These are phyloP conservation scores for Cyberlindnera americana DNA, from an alignment of 805 yeast genomes.

Conservation along the genomic window DNA sequence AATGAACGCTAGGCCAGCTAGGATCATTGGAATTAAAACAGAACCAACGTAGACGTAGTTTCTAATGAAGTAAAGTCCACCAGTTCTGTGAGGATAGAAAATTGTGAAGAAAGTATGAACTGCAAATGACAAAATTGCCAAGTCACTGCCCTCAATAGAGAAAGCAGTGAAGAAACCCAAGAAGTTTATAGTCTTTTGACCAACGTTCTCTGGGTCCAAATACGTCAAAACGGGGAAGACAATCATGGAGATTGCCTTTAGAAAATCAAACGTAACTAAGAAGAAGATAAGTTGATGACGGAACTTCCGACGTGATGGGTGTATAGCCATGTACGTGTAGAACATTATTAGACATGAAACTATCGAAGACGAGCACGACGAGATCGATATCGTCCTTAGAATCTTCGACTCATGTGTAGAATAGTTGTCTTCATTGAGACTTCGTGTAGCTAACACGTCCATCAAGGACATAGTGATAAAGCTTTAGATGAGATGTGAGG, in stretches of 20 bases:
- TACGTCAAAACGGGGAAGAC: constrained; percentile 64
- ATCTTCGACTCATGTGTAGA: constrained; percentile 3
- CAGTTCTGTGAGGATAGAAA: constrained; percentile 58
- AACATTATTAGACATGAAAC: constrained; percentile 55
- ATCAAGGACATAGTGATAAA: neutral
- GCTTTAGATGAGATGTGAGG: no score
- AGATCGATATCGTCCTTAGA: constrained; percentile 38
- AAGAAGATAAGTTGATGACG: constrained; percentile 68
- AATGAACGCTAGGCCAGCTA: constrained; percentile 74
- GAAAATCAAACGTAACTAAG: constrained; percentile 66
- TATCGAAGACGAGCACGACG: constrained; percentile 48
- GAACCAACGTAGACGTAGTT: constrained; percentile 55
- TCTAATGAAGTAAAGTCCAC: constrained; percentile 66
- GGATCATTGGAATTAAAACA: constrained; percentile 55
- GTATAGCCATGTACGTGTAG: constrained; percentile 59
- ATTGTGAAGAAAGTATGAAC: constrained; percentile 75
- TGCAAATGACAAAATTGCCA: constrained; percentile 79
- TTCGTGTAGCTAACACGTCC: constrained; percentile 8
- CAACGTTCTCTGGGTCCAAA: constrained; percentile 42
- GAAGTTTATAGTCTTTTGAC: constrained; percentile 16
- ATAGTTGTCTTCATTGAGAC: constrained; percentile 10
- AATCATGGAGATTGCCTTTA: constrained; percentile 66
- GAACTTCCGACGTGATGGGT: constrained; percentile 58
- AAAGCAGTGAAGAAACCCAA: constrained; percentile 76
- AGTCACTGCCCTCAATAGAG: constrained; percentile 81